Conservation (phyloP, 78 protist species). For the Guillardia theta region DNA sequence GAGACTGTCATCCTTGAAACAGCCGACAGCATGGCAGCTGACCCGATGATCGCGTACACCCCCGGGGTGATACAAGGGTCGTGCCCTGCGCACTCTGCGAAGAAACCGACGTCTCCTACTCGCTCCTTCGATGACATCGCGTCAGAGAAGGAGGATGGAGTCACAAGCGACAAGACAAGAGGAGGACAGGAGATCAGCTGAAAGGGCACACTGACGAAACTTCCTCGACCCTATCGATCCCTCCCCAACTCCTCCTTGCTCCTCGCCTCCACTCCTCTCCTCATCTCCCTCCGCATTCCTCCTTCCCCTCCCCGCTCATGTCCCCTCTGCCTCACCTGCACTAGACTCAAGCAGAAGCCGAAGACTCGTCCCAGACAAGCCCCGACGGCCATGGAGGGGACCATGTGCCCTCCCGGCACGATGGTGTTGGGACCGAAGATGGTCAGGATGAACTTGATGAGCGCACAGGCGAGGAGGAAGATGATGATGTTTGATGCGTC, state of each 20-base stretch:
- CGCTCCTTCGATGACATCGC: too few species aligned
- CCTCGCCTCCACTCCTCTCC: too few species aligned
- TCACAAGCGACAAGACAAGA: too few species aligned
- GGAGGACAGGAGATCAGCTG: too few species aligned
- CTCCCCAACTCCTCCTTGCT: too few species aligned
- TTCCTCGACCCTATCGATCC: too few species aligned
- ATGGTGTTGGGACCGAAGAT: constrained; percentile 22
- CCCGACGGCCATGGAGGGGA: neutral
- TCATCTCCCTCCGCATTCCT: too few species aligned
- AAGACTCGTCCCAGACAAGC: neutral
- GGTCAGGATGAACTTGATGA: constrained; percentile 31
- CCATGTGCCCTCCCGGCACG: constrained; percentile 21
- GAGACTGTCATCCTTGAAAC: neutral
- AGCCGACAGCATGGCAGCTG: neutral
- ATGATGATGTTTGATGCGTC: neutral
- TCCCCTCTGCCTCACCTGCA: too few species aligned
- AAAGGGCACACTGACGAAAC: too few species aligned
- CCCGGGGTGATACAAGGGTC: constrained; percentile 21
- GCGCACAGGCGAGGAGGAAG: constrained; percentile 16
- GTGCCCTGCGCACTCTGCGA: constrained; percentile 10
- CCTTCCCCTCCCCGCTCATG: too few species aligned
- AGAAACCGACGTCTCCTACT: neutral
- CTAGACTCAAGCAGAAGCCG: neutral
- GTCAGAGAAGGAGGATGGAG: too few species aligned
- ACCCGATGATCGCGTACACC: constrained; percentile 6